Evolutionary conservation across 495 filamentous ascomycete genomes (phyloP).

Genomic region (Terfezia boudieri): DNA sequence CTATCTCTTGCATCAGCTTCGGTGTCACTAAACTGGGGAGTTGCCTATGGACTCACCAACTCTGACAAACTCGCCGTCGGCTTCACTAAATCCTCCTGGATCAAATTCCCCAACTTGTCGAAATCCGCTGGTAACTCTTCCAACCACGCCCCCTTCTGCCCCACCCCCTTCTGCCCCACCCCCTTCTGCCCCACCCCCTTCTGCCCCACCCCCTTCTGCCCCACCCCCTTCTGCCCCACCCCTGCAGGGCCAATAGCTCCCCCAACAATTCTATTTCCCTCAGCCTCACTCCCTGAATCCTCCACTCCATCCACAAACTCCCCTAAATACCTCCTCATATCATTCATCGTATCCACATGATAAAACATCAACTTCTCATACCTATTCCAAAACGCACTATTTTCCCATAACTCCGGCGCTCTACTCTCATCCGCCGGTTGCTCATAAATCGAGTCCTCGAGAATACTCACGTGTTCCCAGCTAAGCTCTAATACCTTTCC

Average conservation of each 20-base stretch:
- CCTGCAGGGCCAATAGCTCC: no score
- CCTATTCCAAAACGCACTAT: conserved; percentile 29
- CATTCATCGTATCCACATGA: conserved; percentile 27
- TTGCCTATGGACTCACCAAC: conserved; percentile 2
- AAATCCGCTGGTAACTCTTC: conserved; percentile 22
- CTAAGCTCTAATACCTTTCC: conserved; percentile 24
- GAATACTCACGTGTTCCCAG: conserved; percentile 26
- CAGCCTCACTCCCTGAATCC: no score
- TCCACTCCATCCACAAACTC: conserved; percentile 6
- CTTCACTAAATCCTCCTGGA: conserved; percentile 30
- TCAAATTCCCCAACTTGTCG: conserved; percentile 22
- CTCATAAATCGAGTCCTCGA: conserved; percentile 37
- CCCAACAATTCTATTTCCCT: no score
- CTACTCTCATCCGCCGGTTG: conserved; percentile 32
- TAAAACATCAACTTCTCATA: conserved; percentile 31
- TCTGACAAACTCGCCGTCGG: conserved; percentile 27
- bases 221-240: conserved; percentile 8
- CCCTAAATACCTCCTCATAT: conserved; percentile 23
- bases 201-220: conserved; percentile 4
- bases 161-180: not conserved
- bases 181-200: conserved; percentile 15
- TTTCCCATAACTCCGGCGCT: conserved; percentile 33
- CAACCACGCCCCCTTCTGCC: conserved; percentile 22
- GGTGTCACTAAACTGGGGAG: not conserved
- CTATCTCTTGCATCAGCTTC: not conserved